phyloP scores from a whole-genome alignment of 2,329 filamentous ascomycete genomes.

The Cercospora nicotianae region DNA sequence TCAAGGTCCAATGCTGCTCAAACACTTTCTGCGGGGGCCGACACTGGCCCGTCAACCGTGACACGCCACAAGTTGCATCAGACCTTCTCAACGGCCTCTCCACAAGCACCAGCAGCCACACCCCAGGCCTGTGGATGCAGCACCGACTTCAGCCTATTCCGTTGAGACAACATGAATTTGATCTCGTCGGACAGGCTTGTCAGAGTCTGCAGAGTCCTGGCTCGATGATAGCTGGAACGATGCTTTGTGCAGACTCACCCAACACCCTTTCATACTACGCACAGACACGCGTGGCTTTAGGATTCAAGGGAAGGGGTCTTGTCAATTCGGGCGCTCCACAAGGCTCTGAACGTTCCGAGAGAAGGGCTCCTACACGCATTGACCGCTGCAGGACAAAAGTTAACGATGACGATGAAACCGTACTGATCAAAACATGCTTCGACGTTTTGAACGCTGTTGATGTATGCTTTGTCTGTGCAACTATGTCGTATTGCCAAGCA shows the following conservation, averaged over 20 bases:
- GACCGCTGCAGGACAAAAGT: not conserved
- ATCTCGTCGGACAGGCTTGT: no score
- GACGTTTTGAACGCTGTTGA: not conserved
- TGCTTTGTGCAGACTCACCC: not conserved
- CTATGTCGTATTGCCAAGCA: not conserved
- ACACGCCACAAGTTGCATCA: not conserved
- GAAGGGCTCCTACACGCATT: not conserved
- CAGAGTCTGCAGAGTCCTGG: no score
- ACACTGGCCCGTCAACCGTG: not conserved
- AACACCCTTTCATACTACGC: not conserved
- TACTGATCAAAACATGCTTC: not conserved
- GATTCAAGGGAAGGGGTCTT: not conserved
- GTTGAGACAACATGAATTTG: not conserved
- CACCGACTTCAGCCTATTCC: not conserved
- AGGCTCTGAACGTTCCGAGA: not conserved
- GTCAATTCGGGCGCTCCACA: not conserved
- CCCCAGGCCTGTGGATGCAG: not conserved
- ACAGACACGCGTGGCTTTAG: not conserved
- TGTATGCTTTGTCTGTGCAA: not conserved
- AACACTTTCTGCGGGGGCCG: not conserved
- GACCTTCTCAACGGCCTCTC: not conserved
- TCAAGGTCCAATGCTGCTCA: not conserved
- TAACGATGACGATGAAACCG: not conserved
- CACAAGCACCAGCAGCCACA: not conserved
- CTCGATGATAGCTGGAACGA: no score